Evolutionary conservation across 2,329 filamentous ascomycete species (phyloP).

Genomic region (Sarocladium strictum): DNA sequence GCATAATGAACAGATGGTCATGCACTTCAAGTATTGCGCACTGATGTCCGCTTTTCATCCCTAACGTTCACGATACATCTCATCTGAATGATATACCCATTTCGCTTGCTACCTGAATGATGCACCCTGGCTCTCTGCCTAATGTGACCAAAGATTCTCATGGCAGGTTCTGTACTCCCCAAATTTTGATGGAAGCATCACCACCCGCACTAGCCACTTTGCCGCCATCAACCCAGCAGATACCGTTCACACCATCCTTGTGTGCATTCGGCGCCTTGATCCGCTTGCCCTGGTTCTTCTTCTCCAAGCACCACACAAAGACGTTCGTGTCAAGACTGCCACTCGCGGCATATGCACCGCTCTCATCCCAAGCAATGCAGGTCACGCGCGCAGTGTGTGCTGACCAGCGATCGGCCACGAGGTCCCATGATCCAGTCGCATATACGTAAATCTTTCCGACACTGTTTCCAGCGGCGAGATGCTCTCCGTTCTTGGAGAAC

Average conservation of each 20-base stretch:
- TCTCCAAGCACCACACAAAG: constrained; percentile 81
- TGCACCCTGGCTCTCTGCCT: constrained; percentile 10
- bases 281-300: constrained; percentile 73
- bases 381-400: constrained; percentile 54
- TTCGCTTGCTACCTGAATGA: constrained; percentile 1
- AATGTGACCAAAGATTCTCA: neutral
- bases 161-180: constrained; percentile 43
- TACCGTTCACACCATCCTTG: constrained; percentile 89
- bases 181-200: constrained; percentile 88
- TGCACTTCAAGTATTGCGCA: neutral
- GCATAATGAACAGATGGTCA: neutral
- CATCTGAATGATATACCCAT: neutral
- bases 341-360: constrained; percentile 72
- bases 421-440: constrained; percentile 51
- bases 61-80: neutral
- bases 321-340: constrained; percentile 88
- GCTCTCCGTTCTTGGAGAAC: constrained; percentile 72
- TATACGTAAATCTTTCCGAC: constrained; percentile 87
- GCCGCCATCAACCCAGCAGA: constrained; percentile 67
- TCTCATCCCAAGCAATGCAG: constrained; percentile 67
- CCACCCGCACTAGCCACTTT: constrained; percentile 76
- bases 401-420: constrained; percentile 71
- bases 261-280: constrained; percentile 84
- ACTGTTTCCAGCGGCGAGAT: constrained; percentile 76
- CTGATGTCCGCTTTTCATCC: neutral